phyloP scores from a whole-genome alignment of 441 rosid genomes.

The Oxalis stricta region DNA sequence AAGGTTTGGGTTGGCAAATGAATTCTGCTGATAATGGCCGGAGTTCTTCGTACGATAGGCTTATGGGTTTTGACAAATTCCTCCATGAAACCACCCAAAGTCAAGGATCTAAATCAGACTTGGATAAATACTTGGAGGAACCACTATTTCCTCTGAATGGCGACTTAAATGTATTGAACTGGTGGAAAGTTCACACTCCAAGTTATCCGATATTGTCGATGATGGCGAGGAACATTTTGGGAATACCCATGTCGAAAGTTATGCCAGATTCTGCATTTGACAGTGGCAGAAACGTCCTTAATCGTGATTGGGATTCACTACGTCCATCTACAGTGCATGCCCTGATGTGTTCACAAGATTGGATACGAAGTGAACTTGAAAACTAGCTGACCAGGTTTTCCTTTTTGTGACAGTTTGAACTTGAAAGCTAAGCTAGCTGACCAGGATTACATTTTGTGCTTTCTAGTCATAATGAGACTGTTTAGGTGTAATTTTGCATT shows the following conservation, averaged over 20 bases:
- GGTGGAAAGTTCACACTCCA: conserved; percentile 66
- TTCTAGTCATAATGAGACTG: too few relatives aligned
- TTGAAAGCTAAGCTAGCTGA: too few relatives aligned
- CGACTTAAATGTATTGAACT: conserved; percentile 38
- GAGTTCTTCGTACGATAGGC: conserved; percentile 26
- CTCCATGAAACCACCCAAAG: conserved; percentile 34
- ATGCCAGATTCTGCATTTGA: conserved; percentile 20
- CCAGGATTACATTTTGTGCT: too few relatives aligned
- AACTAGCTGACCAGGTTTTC: conserved; percentile 10
- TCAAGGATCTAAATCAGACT: conserved; percentile 34
- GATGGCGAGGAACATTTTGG: conserved; percentile 50
- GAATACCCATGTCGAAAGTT: conserved; percentile 37
- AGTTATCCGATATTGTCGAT: conserved; percentile 45
- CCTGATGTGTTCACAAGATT: conserved; percentile 55
- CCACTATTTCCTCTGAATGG: conserved; percentile 50
- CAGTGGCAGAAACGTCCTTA: conserved; percentile 22
- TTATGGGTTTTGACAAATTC: conserved; percentile 43
- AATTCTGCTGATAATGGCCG: conserved; percentile 12
- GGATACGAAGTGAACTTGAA: conserved; percentile 37
- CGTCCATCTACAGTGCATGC: conserved; percentile 37
- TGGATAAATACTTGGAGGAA: conserved; percentile 57
- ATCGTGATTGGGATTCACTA: conserved; percentile 29
- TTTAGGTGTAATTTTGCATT: too few relatives aligned
- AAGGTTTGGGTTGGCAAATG: conserved; percentile 36
- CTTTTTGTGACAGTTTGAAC: too few relatives aligned